These are phyloP conservation scores for Ceratobasidium sp. DNA, from an alignment of 1,284 basidiomycete species.

Conservation along the genomic window DNA sequence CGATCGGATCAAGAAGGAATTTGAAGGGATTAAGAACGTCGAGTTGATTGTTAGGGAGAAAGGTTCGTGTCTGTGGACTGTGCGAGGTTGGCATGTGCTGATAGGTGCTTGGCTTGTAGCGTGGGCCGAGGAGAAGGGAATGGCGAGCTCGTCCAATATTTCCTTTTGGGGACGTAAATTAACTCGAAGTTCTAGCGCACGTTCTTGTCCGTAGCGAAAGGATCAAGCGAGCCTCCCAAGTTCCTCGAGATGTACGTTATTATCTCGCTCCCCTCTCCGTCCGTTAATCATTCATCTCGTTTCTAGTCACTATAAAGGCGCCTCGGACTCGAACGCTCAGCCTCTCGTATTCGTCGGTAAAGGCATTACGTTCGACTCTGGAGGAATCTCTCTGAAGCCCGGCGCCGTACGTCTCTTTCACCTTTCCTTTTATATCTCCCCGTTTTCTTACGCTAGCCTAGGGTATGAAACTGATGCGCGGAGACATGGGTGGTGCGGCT, in stretches of 20 bases:
- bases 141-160: conserved; percentile 61
- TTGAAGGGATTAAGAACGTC: conserved; percentile 74
- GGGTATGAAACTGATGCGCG: conserved; percentile 84
- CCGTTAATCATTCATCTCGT: background rate
- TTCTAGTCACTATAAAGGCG: conserved; percentile 81
- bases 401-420: conserved; percentile 65
- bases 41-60: conserved; percentile 79
- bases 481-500: conserved; percentile 89
- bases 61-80: conserved; percentile 57
- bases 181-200: conserved; percentile 70
- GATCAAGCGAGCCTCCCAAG: conserved; percentile 84
- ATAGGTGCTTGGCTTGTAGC: conserved; percentile 53
- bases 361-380: conserved; percentile 88
- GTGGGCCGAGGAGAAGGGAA: conserved; percentile 84
- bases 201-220: conserved; percentile 88
- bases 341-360: conserved; percentile 88
- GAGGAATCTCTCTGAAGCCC: conserved; percentile 89
- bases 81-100: background rate
- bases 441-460: conserved; percentile 48
- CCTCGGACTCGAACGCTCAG: conserved; percentile 62
- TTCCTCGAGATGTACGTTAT: conserved; percentile 79
- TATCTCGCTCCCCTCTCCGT: conserved; percentile 26
- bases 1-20: conserved; percentile 74
- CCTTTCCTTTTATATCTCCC: background rate
- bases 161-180: too few relatives aligned